These are phyloP conservation scores for Diaporthe capsici DNA, from an alignment of 2,329 filamentous ascomycete species.

Conservation along the genomic window DNA sequence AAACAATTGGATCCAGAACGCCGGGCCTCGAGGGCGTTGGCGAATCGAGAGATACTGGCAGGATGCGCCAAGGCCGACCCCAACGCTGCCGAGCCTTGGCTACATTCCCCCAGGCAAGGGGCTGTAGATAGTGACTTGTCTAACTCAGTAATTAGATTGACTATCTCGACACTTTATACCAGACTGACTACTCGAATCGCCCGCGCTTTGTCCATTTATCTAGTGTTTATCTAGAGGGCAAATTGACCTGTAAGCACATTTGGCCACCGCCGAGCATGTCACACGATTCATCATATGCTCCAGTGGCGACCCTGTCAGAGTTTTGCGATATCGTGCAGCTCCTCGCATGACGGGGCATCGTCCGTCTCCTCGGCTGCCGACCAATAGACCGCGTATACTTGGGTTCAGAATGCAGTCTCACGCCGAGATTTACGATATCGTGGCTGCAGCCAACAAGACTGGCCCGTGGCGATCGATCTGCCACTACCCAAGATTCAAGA, in stretches of 20 bases:
- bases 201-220: neutral
- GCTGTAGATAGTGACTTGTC: constrained; percentile 30
- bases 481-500: neutral
- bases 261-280: constrained; percentile 26
- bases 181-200: constrained; percentile 18
- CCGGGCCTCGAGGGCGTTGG: neutral
- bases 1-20: constrained; percentile 27
- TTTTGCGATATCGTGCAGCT: constrained; percentile 6
- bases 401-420: neutral
- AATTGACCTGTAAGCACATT: constrained; percentile 10
- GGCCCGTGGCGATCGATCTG: neutral
- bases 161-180: constrained; percentile 8
- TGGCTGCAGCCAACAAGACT: neutral
- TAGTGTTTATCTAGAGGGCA: neutral
- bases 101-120: constrained; percentile 8
- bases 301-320: neutral
- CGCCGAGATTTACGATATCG: too few relatives aligned
- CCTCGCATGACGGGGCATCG: constrained; percentile 1
- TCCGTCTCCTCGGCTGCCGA: constrained; percentile 17
- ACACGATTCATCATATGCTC: constrained; percentile 22
- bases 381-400: neutral
- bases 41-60: constrained; percentile 2
- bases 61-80: constrained; percentile 31
- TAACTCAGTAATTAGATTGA: constrained; percentile 22
- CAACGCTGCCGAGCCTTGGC: constrained; percentile 31